Base-by-base conservation (phyloP, 2,329 filamentous ascomycete genomes). In the Beauveria australis region DNA sequence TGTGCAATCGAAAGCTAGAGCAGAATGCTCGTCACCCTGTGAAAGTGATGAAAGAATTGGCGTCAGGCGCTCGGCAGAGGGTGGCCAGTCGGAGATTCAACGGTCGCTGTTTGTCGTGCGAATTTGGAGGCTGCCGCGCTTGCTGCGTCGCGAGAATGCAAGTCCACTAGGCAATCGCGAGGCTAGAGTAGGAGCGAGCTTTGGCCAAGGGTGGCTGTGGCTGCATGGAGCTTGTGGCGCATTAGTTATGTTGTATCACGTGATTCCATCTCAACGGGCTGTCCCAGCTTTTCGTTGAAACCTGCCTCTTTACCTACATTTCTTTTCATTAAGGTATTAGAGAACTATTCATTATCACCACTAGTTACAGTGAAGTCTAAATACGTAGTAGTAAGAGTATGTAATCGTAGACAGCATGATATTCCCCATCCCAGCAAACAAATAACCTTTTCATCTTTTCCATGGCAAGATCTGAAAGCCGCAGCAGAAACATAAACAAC, bases 1-100 rank as follows among this genome's bases (percentile, higher is more conserved):
- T 73, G 68, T 18, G 22, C 44, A 41, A 28, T 46, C 4, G n/a
- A 37, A 46, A 30, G 30, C 24, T 9, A 19, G 22, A 48, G n/a
- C 19, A 43, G 28, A 49, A 18, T n/a, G 49, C 28, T 41, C 19
- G 46, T 52, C 46, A n/a, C 30, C 24, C 16, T n/a, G 26, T 44
- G 1, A 7, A 30, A 55, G 10, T 14, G 9, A 24, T 7, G 19
- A 8, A 18, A n/a, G 4, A 40, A 28, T 30, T 41, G 22, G 30
- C 46, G 46, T 58, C 46, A 33, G 28, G 33, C 22, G 46, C 30
- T 18, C 22, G 46, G 41, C 24, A 46, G 46, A 30, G 44, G 24
- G 33, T 26, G 10, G 14, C 12, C 9, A 30, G 28, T 48, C 28
- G 28, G 54, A 33, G n/a, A 33, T 28, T 57, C 40, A 48, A 26